Evolutionary conservation across 768 basidiomycete species (phyloP), one percentile per base, ranked within the genome.

Genomic region (Hebeloma cylindrosporum): DNA sequence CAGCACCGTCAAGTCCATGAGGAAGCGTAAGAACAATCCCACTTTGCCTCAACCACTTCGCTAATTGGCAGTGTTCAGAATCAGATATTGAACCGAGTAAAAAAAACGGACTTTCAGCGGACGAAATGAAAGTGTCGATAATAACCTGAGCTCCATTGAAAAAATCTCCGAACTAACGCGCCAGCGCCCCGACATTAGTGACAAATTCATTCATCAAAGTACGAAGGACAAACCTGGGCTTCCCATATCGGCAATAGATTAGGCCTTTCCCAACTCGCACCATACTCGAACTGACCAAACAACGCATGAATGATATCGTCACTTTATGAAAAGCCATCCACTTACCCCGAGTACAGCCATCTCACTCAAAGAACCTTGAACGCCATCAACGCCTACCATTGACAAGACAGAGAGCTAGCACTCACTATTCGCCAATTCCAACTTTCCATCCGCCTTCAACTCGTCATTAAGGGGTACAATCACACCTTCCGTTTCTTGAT

Each of bases 41-140:
- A 53, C 90, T 93, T 66, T 95, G 93, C 60, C 83, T 88, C 35
- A 90, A 66, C 93, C 93, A 96, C 70, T 96, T 96, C 3, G 92
- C 90, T 92, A 51, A 27, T 2, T 9, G 33, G 29, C 18, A 41
- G 37, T 16, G 8, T 5, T 30, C n/a, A 35, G 7, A 14, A 26
- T 20, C 0, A n/a, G 29, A 17, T 10, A 11, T 7, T 23, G 23
- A 2, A 38, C 18, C 7, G 29, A 21, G 41, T 34, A 43, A 36
- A 32, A 13, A 1, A n/a, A 9, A 65, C 85, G 45, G 54, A 91
- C 92, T 85, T 67, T 94, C 89, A 13, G 85, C 75, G 2, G 90
- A 92, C 1, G 86, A 75, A 26, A 96, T 72, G 60, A 88, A 95
- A 0, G 90, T 92, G 59, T 96, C 93, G 49, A 95, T 89, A 40